These are phyloP conservation scores for Sclerotiophoma versabilis DNA, from an alignment of 2,329 filamentous ascomycete genomes.

Conservation along the genomic window DNA sequence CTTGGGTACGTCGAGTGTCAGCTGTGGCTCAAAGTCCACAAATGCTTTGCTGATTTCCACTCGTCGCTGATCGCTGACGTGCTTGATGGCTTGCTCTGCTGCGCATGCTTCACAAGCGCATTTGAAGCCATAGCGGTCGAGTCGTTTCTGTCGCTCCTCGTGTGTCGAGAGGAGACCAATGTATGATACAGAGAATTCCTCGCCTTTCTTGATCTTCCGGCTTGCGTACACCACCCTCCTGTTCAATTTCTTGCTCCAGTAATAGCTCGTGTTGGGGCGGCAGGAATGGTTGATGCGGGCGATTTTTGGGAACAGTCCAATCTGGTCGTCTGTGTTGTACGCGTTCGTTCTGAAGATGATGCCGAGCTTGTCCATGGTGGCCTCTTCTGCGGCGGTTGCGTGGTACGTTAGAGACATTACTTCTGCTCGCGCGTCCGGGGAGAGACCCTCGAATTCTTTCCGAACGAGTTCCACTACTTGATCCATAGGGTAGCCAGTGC, in stretches of 20 bases:
- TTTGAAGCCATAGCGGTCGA: conserved; percentile 47
- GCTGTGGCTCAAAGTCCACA: conserved; percentile 34
- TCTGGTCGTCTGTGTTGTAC: conserved; percentile 41
- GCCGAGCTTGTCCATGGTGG: conserved; percentile 31
- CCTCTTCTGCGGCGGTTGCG: conserved; percentile 23
- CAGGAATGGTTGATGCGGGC: conserved; percentile 49
- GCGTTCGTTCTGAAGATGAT: conserved; percentile 48
- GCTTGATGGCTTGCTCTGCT: conserved; percentile 20
- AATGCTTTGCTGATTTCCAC: conserved; percentile 38
- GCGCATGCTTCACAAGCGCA: conserved; percentile 50
- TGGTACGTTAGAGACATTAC: conserved; percentile 41
- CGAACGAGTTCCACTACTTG: conserved; percentile 32
- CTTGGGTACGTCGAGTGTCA: conserved; percentile 31
- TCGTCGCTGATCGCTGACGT: conserved; percentile 39
- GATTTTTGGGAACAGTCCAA: conserved; percentile 46
- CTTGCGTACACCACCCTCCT: conserved; percentile 47
- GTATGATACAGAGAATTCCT: conserved; percentile 52
- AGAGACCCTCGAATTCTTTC: conserved; percentile 34
- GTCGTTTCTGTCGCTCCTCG: conserved; percentile 39
- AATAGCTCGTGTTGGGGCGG: conserved; percentile 47
- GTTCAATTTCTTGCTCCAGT: conserved; percentile 43
- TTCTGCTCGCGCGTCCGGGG: conserved; percentile 27
- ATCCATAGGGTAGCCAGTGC: conserved; percentile 35
- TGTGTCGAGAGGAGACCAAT: conserved; percentile 43
- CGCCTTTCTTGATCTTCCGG: conserved; percentile 47